These are phyloP conservation scores for Mortierella sp. DNA, from an alignment of 371 early-diverging fungal species.

Conservation along the genomic window DNA sequence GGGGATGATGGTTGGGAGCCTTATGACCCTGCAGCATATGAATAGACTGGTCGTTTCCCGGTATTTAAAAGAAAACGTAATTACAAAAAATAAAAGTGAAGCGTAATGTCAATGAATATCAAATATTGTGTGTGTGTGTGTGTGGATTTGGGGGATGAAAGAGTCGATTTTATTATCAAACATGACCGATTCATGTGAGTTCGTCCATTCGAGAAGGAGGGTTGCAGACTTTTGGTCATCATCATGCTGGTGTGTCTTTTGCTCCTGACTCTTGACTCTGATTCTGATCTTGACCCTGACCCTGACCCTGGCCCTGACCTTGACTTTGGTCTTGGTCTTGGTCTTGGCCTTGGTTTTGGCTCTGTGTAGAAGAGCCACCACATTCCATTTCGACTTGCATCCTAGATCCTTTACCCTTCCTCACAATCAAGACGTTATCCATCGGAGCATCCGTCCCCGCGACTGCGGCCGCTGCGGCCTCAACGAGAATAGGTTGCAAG, in stretches of 20 bases:
- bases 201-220: not conserved
- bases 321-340: not conserved
- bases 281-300: not conserved
- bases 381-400: conserved; percentile 55
- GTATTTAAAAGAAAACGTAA: not conserved
- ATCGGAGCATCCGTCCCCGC: conserved; percentile 52
- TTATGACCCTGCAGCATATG: conserved; percentile 45
- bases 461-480: conserved; percentile 51
- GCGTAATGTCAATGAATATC: not conserved
- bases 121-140: too few relatives aligned
- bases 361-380: not conserved
- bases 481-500: conserved; percentile 57
- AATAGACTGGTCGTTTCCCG: conserved; percentile 15
- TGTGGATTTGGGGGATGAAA: not conserved
- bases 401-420: conserved; percentile 56
- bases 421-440: conserved; percentile 52
- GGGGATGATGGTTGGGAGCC: conserved; percentile 46
- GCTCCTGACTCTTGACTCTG: not conserved
- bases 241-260: not conserved
- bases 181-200: not conserved
- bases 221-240: not conserved
- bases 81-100: not conserved
- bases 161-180: not conserved
- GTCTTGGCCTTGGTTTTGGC: not conserved
- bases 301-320: not conserved